phyloP scores from a whole-genome alignment of 2,329 filamentous ascomycete genomes.

The Eutypa lata region DNA sequence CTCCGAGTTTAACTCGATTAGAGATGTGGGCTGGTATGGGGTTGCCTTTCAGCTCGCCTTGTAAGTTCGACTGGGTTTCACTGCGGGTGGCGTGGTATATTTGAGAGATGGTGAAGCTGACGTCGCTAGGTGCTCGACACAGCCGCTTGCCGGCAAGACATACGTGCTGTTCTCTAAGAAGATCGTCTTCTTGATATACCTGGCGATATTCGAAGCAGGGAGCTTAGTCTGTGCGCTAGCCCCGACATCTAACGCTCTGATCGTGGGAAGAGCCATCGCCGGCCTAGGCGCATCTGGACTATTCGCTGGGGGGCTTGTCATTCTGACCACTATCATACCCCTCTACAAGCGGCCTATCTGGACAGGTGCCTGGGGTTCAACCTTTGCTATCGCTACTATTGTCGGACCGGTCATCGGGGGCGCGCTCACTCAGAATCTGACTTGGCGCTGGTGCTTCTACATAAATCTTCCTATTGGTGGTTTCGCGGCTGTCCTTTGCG shows the following conservation, averaged over 20 bases:
- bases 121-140: constrained; percentile 1
- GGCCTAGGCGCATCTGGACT: constrained; percentile 27
- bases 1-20: background rate
- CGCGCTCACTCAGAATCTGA: constrained; percentile 11
- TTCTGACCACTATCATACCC: constrained; percentile 16
- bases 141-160: constrained; percentile 16
- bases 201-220: constrained; percentile 11
- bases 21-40: background rate
- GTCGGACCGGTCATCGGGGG: constrained; percentile 13
- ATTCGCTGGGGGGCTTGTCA: constrained; percentile 24
- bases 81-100: no score
- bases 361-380: constrained; percentile 6
- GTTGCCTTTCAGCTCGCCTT: no score
- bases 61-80: no score
- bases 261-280: constrained; percentile 25
- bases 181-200: constrained; percentile 10
- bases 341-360: constrained; percentile 14
- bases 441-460: constrained; percentile 20
- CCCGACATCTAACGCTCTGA: constrained; percentile 23
- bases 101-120: background rate
- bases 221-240: constrained; percentile 14
- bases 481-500: constrained; percentile 1
- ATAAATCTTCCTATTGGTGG: constrained; percentile 17
- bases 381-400: constrained; percentile 15
- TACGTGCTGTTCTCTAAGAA: constrained; percentile 18